A percentile compares a stretch with the other conserved stretches of the same genome.
Evolutionary conservation across 176 grass and related monocot genomes (phyloP).

Genomic region (Hordeum marinum): DNA sequence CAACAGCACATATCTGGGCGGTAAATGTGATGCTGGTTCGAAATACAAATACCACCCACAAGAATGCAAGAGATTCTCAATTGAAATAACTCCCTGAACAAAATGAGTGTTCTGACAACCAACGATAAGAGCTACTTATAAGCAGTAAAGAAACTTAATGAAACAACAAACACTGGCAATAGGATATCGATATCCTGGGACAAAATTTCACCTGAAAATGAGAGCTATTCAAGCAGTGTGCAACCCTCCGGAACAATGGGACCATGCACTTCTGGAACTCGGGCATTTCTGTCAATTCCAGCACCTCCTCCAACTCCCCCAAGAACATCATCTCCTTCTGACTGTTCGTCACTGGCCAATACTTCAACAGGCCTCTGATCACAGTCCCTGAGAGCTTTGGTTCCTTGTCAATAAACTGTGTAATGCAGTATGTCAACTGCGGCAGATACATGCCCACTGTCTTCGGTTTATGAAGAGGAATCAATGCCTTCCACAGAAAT

Average conservation of each 20-base stretch:
- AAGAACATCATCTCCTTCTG: constrained; percentile 99
- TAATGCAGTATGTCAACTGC: constrained; percentile 82
- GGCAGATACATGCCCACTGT: constrained; percentile 57
- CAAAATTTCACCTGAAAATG: constrained; percentile 79
- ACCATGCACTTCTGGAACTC: constrained; percentile 85
- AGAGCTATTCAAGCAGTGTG: constrained; percentile 75
- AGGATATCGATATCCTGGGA: background rate
- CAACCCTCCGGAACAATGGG: constrained; percentile 71
- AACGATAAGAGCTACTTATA: background rate
- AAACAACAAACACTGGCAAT: background rate
- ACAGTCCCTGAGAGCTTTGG: constrained; percentile 71
- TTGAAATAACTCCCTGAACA: background rate
- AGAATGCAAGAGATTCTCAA: background rate
- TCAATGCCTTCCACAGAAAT: constrained; percentile 72
- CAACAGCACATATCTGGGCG: background rate
- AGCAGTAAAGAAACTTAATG: background rate
- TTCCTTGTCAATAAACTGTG: constrained; percentile 84
- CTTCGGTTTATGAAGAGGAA: constrained; percentile 84
- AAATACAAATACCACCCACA: background rate
- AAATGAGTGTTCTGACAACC: background rate
- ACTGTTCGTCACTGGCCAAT: constrained; percentile 88
- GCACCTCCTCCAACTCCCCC: constrained; percentile 85
- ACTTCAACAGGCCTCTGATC: constrained; percentile 85
- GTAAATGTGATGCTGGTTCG: background rate
- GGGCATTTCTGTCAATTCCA: constrained; percentile 67